Conservation (phyloP, 2,329 filamentous ascomycete genomes). For the Diaporthe citriasiana region DNA sequence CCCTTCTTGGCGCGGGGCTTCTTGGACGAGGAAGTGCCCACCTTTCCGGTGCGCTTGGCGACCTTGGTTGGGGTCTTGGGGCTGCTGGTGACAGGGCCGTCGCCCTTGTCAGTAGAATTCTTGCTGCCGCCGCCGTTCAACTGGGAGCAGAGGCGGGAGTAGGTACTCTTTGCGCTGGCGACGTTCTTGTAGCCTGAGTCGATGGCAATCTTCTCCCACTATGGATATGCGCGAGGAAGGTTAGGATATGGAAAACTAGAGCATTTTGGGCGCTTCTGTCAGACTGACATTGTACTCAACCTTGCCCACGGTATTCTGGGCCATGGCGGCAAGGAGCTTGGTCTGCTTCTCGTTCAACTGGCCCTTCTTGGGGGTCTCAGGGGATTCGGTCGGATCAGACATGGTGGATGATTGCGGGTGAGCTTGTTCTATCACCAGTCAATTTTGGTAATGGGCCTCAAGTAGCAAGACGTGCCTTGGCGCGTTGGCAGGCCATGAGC, state of each 20-base stretch:
- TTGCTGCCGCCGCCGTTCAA: conserved; percentile 28
- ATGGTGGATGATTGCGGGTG: conserved; percentile 3
- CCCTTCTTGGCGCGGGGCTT: conserved; percentile 29
- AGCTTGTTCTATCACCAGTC: not conserved
- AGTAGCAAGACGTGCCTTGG: too few relatives aligned
- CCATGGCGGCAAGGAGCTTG: conserved; percentile 41
- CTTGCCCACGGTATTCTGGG: conserved; percentile 41
- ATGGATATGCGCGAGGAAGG: not conserved
- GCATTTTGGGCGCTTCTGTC: not conserved
- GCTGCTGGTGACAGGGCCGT: not conserved
- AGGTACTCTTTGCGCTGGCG: conserved; percentile 41
- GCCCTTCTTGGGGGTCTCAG: conserved; percentile 34
- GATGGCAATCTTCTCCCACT: conserved; percentile 43
- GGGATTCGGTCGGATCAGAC: not conserved
- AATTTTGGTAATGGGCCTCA: too few relatives aligned
- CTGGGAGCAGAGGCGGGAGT: conserved; percentile 42
- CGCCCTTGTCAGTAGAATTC: not conserved
- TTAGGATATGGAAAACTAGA: not conserved
- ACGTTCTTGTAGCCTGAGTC: conserved; percentile 40
- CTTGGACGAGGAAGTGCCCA: conserved; percentile 25
- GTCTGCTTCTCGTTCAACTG: conserved; percentile 32
- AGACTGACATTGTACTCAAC: conserved; percentile 42
- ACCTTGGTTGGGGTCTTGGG: conserved; percentile 39
- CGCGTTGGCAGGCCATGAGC: not conserved
- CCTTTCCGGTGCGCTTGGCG: conserved; percentile 38